phyloP scores from a whole-genome alignment of 2,329 filamentous ascomycete species.

The Cryphonectria naterciae region DNA sequence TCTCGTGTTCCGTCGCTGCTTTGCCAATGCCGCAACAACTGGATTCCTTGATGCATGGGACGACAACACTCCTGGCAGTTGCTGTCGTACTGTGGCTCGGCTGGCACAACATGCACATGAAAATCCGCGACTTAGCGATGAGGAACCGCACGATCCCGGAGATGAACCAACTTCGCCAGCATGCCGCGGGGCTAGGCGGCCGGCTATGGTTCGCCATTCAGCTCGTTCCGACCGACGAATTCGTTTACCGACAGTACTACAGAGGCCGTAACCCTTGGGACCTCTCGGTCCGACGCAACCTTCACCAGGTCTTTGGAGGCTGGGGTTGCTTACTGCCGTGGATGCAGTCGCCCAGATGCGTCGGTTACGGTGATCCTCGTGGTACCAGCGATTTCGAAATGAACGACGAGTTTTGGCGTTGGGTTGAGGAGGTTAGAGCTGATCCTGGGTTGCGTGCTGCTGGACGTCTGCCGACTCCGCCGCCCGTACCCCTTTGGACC shows the following conservation, averaged over 20 bases:
- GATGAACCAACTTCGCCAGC: constrained; percentile 1
- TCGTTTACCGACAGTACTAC: not conserved
- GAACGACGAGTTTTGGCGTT: constrained; percentile 19
- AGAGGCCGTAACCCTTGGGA: constrained; percentile 21
- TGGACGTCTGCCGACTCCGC: constrained; percentile 16
- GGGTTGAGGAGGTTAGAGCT: constrained; percentile 14
- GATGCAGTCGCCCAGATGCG: constrained; percentile 18
- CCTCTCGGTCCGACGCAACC: constrained; percentile 17
- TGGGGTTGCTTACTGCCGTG: constrained; percentile 26
- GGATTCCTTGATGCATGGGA: not conserved
- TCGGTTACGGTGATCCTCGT: constrained; percentile 8
- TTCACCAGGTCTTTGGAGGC: constrained; percentile 25
- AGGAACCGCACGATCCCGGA: constrained; percentile 23
- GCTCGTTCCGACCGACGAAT: constrained; percentile 8
- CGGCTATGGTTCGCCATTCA: constrained; percentile 23
- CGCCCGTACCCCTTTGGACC: constrained; percentile 10
- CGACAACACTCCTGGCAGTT: constrained; percentile 15
- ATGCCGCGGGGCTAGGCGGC: constrained; percentile 2
- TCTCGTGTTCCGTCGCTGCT: constrained; percentile 17
- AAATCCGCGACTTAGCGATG: constrained; percentile 14
- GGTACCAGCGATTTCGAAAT: constrained; percentile 24
- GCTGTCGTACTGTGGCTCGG: constrained; percentile 17
- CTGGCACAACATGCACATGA: constrained; percentile 10
- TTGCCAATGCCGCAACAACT: not conserved
- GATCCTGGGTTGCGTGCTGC: constrained; percentile 11